Evolutionary conservation across 106 monocot genomes (phyloP).

Genomic region (Dendrobium nobile): DNA sequence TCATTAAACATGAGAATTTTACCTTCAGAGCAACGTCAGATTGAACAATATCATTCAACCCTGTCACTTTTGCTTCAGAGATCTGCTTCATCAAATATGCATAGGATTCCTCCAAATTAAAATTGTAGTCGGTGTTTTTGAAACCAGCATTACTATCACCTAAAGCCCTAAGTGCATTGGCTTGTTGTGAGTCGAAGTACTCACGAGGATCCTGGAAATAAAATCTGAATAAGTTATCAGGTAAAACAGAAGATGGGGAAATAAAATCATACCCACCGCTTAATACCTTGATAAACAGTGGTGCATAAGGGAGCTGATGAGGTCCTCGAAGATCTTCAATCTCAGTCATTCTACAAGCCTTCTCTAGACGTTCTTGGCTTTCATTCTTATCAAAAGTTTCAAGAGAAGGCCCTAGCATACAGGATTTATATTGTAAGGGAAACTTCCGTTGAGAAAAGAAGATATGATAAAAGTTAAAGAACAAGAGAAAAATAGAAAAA

Average conservation of each 20-base stretch:
- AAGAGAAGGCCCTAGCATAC: conserved; percentile 33
- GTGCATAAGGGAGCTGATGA: conserved; percentile 55
- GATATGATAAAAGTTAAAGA: background rate
- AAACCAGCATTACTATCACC: conserved; percentile 37
- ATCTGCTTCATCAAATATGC: conserved; percentile 50
- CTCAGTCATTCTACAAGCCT: conserved; percentile 71
- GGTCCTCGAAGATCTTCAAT: conserved; percentile 92
- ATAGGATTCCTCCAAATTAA: conserved; percentile 59
- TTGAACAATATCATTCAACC: conserved; percentile 57
- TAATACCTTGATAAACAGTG: conserved; percentile 78
- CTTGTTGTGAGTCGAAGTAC: conserved; percentile 95
- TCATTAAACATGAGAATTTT: background rate
- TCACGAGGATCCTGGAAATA: conserved; percentile 78
- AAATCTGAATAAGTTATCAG: conserved; percentile 6
- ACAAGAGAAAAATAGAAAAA: conserved; percentile 13
- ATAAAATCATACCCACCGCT: conserved; percentile 5
- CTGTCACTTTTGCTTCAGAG: conserved; percentile 48
- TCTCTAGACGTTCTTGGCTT: conserved; percentile 50
- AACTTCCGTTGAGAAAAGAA: conserved; percentile 8
- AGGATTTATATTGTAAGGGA: background rate
- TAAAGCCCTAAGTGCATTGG: conserved; percentile 66
- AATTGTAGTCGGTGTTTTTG: conserved; percentile 23
- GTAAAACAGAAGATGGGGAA: background rate
- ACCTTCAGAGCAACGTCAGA: conserved; percentile 84
- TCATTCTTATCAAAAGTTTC: conserved; percentile 49